Evolutionary conservation across 306 rosid species (phyloP), one percentile per base, ranked within the genome.

Genomic region (Vigna radiata): DNA sequence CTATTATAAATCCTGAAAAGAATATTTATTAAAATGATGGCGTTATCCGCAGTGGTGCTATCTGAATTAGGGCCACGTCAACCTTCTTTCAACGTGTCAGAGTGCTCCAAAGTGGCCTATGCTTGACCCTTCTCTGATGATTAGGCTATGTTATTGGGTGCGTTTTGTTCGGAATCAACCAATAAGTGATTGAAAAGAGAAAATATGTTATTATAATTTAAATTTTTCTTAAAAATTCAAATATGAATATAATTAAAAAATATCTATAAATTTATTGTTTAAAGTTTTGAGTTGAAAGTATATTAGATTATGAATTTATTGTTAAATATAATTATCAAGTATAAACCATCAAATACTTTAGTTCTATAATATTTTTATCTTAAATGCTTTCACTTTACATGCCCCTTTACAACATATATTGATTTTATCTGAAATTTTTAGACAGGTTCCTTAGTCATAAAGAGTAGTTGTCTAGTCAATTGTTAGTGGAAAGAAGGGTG

Each of bases 401-500:
- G 5, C 3, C 41, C 73, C 73, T 47, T 66, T 47, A 46, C 43
- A 3, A 47, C 13, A 8, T 47, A 7, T 4, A 6, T 9, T 48
- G 11, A 8, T 8, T 29, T n/a, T 16, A 49, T 68, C 16, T 48
- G 43, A 19, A 47, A 23, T 15, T 25, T 25, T 14, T 47, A 14
- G 10, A 13, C n/a, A 69, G 27, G 19, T 49, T 69, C 56, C 74
- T 69, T 69, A 49, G 29, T n/a, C 47, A 69, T 60, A 69, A 69
- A 69, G 61, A 48, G 74, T 9, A 49, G 41, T 29, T 27, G 17
- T 25, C n/a, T 4, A 69, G 46, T 48, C 74, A 69, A 69, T 21
- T n/a, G 31, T 16, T 14, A 49, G 60, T 69, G 60, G 74, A 69
- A 69, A 65, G 5, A 29, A 69, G 60, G 49, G 31, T 25, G 23